phyloP scores from a whole-genome alignment of 2,329 filamentous ascomycete species.

The Ceratocystis harringtonii region DNA sequence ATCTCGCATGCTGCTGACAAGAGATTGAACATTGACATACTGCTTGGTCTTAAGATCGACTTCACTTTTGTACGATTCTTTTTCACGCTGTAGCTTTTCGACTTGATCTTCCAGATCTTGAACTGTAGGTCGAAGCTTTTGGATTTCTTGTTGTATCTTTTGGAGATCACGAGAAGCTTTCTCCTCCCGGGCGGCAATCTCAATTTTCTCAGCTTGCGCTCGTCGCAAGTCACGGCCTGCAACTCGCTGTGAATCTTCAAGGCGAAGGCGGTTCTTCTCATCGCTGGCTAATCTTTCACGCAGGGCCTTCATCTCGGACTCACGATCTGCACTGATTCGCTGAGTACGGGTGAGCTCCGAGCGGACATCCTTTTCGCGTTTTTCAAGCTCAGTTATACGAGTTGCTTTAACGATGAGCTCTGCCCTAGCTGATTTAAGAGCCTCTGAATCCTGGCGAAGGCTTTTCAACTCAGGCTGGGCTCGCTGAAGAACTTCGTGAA shows the following conservation, averaged over 20 bases:
- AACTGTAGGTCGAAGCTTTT: constrained; percentile 46
- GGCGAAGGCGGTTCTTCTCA: constrained; percentile 51
- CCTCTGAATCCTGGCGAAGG: constrained; percentile 60
- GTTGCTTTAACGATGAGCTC: constrained; percentile 45
- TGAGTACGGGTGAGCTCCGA: constrained; percentile 57
- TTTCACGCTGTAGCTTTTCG: constrained; percentile 51
- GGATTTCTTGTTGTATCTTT: constrained; percentile 56
- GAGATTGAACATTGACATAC: constrained; percentile 67
- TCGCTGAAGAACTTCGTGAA: constrained; percentile 67
- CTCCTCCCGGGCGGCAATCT: constrained; percentile 58
- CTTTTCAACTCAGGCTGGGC: constrained; percentile 72
- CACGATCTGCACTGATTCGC: constrained; percentile 55
- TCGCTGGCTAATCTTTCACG: constrained; percentile 68
- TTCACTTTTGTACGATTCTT: constrained; percentile 57
- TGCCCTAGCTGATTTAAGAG: constrained; percentile 59
- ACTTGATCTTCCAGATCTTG: constrained; percentile 60
- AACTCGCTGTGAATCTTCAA: constrained; percentile 65
- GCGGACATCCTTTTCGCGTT: constrained; percentile 66
- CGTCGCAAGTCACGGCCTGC: constrained; percentile 64
- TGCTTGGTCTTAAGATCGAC: constrained; percentile 71
- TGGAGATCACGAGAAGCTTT: constrained; percentile 55
- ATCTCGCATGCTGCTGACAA: constrained; percentile 85
- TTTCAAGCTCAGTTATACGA: constrained; percentile 63
- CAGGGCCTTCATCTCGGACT: constrained; percentile 60
- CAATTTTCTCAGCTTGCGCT: constrained; percentile 63